Percentiles rank a stretch among this genome's conserved stretches.
Evolutionary conservation across 2,329 filamentous ascomycete species (phyloP).

Genomic region (Colletotrichum orbiculare): DNA sequence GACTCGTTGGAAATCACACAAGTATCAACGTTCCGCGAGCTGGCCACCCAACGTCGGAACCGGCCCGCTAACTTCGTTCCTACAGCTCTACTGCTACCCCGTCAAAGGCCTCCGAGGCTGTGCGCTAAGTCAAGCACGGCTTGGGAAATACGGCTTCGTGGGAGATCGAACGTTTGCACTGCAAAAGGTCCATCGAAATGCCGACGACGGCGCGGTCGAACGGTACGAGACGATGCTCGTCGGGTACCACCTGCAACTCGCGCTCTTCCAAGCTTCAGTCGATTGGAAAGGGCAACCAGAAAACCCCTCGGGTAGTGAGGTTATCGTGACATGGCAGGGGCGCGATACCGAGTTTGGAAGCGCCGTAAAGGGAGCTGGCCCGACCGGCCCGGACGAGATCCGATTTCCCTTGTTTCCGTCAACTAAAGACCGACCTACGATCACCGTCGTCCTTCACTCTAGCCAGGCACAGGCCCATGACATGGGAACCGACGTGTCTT

Average conservation of each 20-base stretch:
- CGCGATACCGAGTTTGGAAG: constrained; percentile 4
- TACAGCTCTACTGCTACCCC: constrained; percentile 10
- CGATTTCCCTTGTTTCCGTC: background rate
- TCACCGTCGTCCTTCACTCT: constrained; percentile 68
- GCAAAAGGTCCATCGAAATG: background rate
- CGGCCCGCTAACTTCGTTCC: too few relatives aligned
- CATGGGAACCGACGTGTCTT: constrained; percentile 69
- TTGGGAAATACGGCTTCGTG: background rate
- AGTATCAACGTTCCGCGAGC: background rate
- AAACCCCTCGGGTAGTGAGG: background rate
- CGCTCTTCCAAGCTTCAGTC: constrained; percentile 5
- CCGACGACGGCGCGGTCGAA: background rate
- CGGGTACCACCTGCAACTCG: constrained; percentile 8
- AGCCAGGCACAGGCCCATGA: constrained; percentile 69
- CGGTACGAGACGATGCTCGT: background rate
- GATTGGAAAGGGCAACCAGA: background rate
- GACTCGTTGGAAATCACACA: constrained; percentile 14
- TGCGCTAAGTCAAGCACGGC: background rate
- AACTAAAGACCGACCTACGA: constrained; percentile 50
- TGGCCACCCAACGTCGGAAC: too few relatives aligned
- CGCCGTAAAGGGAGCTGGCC: background rate
- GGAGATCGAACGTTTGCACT: constrained; percentile 13
- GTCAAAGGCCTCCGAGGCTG: constrained; percentile 12
- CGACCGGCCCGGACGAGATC: constrained; percentile 1
- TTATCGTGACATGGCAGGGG: background rate